These are phyloP conservation scores for Hypoxylon sp. DNA, from an alignment of 2,329 filamentous ascomycete species.

Conservation along the genomic window DNA sequence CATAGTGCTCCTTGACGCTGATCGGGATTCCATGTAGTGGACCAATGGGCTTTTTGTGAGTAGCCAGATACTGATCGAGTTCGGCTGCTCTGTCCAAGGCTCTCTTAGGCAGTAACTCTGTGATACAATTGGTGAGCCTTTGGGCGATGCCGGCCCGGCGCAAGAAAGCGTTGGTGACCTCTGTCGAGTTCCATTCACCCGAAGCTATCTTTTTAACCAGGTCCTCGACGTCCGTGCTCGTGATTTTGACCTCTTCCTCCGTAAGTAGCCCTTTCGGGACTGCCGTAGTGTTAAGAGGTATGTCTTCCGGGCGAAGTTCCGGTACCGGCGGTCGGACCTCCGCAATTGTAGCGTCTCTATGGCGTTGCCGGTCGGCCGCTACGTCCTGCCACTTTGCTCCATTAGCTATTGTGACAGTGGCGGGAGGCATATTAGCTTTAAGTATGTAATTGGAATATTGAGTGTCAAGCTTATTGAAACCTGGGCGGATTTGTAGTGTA, in stretches of 20 bases:
- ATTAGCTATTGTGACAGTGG: constrained; percentile 45
- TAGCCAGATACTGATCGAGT: constrained; percentile 44
- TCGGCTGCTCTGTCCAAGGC: constrained; percentile 46
- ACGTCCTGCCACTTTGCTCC: constrained; percentile 61
- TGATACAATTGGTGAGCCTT: constrained; percentile 54
- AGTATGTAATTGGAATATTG: neutral
- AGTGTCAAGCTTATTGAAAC: neutral
- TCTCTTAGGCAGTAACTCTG: constrained; percentile 46
- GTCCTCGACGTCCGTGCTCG: constrained; percentile 60
- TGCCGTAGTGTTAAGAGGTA: constrained; percentile 60
- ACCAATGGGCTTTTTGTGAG: constrained; percentile 43
- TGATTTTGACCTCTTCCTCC: constrained; percentile 63
- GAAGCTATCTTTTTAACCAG: constrained; percentile 59
- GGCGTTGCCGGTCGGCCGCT: constrained; percentile 59
- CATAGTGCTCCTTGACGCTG: constrained; percentile 66
- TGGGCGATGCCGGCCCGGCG: constrained; percentile 67
- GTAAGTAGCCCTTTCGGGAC: constrained; percentile 62
- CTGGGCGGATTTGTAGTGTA: neutral
- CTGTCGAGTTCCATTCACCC: constrained; percentile 58
- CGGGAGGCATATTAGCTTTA: constrained; percentile 37
- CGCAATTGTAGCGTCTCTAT: constrained; percentile 61
- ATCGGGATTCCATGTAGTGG: constrained; percentile 55
- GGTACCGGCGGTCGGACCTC: constrained; percentile 57
- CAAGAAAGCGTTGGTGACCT: constrained; percentile 67
- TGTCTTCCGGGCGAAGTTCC: constrained; percentile 46